A percentile compares a stretch with the other conserved stretches of the same genome.
Conservation (phyloP, 2,329 filamentous ascomycete species). For the Exophiala lecanii-corni region DNA sequence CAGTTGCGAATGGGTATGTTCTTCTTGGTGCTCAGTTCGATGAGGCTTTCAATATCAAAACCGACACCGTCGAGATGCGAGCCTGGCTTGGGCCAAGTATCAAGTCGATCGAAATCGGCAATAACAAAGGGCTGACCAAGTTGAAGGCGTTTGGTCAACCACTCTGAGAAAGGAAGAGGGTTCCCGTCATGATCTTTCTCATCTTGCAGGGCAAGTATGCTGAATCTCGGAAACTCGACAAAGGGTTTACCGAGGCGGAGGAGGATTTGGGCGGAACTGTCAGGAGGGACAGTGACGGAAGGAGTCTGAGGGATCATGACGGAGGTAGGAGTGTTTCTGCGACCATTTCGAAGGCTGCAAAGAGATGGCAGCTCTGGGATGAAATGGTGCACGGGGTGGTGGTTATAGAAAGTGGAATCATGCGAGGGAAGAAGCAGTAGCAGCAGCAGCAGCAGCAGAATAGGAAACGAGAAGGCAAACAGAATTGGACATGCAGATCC, state of each 20-base stretch:
- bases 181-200: slow-evolving; percentile 23
- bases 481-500: no score
- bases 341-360: slow-evolving; percentile 11
- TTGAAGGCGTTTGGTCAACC: slow-evolving; percentile 30
- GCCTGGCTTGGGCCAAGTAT: slow-evolving; percentile 27
- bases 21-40: slow-evolving; percentile 32
- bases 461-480: no score
- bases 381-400: no score
- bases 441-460: no score
- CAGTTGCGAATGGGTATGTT: slow-evolving; percentile 35
- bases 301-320: slow-evolving; percentile 27
- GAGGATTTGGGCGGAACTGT: slow-evolving; percentile 26
- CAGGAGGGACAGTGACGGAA: slow-evolving; percentile 23
- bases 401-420: no score
- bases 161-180: slow-evolving; percentile 26
- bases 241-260: slow-evolving; percentile 29
- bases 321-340: slow-evolving; percentile 1
- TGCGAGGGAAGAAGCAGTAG: no score
- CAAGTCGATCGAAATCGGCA: slow-evolving; percentile 31
- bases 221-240: slow-evolving; percentile 31
- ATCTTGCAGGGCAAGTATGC: slow-evolving; percentile 28
- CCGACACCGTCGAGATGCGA: slow-evolving; percentile 14
- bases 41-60: slow-evolving; percentile 32
- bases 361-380: background rate
- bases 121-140: slow-evolving; percentile 34